A percentile compares a stretch with the other conserved stretches of the same genome.
phyloP scores from a whole-genome alignment of 495 filamentous ascomycete species.

The Cercophora scortea region DNA sequence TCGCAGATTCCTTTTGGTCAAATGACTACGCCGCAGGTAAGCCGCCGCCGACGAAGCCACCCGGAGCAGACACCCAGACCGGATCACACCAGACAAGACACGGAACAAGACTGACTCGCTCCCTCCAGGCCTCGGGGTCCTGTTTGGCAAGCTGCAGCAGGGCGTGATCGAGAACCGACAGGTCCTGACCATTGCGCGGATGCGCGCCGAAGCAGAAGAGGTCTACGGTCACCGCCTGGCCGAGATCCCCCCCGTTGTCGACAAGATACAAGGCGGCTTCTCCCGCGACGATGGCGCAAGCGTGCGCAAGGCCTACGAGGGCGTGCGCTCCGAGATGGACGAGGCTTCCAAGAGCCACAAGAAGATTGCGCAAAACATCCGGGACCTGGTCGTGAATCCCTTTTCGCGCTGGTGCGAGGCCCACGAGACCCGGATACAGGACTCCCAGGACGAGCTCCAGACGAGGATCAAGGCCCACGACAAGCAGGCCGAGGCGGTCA shows the following conservation, averaged over 20 bases:
- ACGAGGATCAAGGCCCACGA: slow-evolving; percentile 82
- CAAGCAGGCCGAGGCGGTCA: slow-evolving; percentile 79
- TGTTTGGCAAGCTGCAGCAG: slow-evolving; percentile 96
- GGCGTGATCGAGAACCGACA: slow-evolving; percentile 93
- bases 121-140: slow-evolving; percentile 69
- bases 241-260: slow-evolving; percentile 75
- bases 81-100: too few species aligned
- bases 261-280: slow-evolving; percentile 80
- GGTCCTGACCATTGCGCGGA: slow-evolving; percentile 76
- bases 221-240: slow-evolving; percentile 72
- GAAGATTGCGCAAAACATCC: slow-evolving; percentile 92
- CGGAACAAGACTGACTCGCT: slow-evolving; percentile 1
- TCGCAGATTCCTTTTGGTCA: slow-evolving; percentile 94
- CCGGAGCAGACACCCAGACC: too few species aligned
- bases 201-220: slow-evolving; percentile 96
- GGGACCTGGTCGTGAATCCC: slow-evolving; percentile 87
- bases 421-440: slow-evolving; percentile 82
- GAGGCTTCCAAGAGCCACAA: slow-evolving; percentile 83
- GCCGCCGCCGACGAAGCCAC: slow-evolving; percentile 7
- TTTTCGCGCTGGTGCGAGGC: slow-evolving; percentile 94
- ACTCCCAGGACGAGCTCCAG: slow-evolving; percentile 91
- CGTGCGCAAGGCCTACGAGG: slow-evolving; percentile 95
- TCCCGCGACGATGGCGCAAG: slow-evolving; percentile 91
- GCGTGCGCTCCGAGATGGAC: slow-evolving; percentile 89
- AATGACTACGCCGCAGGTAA: slow-evolving; percentile 83